Percentiles rank a stretch among this genome's conserved stretches.
phyloP scores from a whole-genome alignment of 2,329 filamentous ascomycete genomes.

The Penicillium sp. region DNA sequence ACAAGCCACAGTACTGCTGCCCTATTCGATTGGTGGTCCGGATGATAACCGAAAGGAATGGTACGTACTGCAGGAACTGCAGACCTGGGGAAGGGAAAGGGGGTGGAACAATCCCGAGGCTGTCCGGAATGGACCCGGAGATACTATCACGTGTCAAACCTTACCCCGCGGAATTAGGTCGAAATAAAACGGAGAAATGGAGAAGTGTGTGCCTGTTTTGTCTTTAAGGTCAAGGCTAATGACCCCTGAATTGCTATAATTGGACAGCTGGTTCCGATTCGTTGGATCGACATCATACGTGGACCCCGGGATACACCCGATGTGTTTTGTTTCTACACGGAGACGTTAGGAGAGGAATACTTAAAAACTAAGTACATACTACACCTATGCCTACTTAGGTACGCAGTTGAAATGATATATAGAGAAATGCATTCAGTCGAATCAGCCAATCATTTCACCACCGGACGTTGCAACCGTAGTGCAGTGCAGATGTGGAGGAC shows the following conservation, averaged over 20 bases:
- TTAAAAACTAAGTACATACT: not conserved
- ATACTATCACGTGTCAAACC: not conserved
- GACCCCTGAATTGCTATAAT: not conserved
- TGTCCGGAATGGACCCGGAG: not conserved
- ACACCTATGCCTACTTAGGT: not conserved
- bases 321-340: not conserved
- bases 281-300: not conserved
- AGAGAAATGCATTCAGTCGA: not conserved
- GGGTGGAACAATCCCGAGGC: not conserved
- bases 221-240: not conserved
- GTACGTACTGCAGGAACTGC: not conserved
- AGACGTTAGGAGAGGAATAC: not conserved
- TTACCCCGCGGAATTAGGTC: not conserved
- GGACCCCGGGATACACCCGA: conserved; percentile 14
- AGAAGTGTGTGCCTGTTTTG: not conserved
- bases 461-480: too few species aligned
- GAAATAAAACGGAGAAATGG: not conserved
- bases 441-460: not conserved
- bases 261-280: not conserved
- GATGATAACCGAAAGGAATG: not conserved
- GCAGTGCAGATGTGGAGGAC: too few species aligned
- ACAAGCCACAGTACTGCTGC: not conserved
- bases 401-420: not conserved
- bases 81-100: not conserved
- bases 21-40: conserved; percentile 1